Evolutionary conservation across 257 asterid species (phyloP), one percentile per base, ranked within the genome.

Genomic region (Nicotiana noctiflora): DNA sequence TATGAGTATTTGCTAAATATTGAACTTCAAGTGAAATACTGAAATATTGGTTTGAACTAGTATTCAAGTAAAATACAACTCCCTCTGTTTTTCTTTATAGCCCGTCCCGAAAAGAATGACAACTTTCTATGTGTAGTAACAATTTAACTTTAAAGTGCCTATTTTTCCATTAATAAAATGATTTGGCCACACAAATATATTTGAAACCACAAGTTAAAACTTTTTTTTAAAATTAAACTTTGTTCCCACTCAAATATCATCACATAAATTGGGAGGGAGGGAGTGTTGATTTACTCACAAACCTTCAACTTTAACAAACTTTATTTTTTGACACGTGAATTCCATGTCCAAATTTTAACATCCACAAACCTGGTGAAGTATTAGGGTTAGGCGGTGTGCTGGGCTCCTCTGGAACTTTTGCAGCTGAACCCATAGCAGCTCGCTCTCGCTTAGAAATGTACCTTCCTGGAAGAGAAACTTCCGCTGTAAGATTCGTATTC

Each of bases 401-500:
- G 78, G 52, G 81, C 79, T 32, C 49, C 12, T 40, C 61, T 81
- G 21, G 77, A 49, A 25, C 25, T 6, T 49, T 74, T 17, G n/a
- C 40, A 52, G 31, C 61, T 14, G 61, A 23, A 60, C 10, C 81
- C 64, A 17, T 67, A 55, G 89, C 88, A 15, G 92, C 94, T 81
- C 93, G 86, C 82, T 96, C 98, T 85, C 97, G 86, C 87, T 96
- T 94, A 5, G 99, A 94, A 77, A 96, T 55, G 89, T 92, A 92
- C 76, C 96, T 84, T 60, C 98, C 99, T 14, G 94, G 91, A 75
- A 91, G 40, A 2, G 89, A 93, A 77, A 88, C 77, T 81, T 89
- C 89, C 44, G 79, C 49, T 25, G 85, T 84, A 62, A 44, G 80
- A 82, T 13, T 75, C 19, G 88, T 60, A 82, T 13, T 75, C 19